Base-by-base conservation (phyloP, 345 rosid species). In the Eucalyptus dawsonii region DNA sequence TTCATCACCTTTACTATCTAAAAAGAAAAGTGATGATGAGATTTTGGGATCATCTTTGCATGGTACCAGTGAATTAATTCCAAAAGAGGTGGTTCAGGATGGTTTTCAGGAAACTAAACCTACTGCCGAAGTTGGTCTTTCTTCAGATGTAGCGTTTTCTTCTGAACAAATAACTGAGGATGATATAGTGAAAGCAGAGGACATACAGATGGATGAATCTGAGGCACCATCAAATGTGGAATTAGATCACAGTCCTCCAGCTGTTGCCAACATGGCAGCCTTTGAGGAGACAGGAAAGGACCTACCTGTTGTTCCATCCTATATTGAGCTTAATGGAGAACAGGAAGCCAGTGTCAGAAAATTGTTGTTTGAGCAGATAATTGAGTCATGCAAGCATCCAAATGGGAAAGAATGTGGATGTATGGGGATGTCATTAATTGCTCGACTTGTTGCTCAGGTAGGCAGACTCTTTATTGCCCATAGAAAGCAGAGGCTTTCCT, bases 371-470 rank as follows among this genome's bases (percentile, higher is more conserved):
- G 95, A 94, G 90, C 95, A 93, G 88, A 96, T 98, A 80, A 91
- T 97, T 90, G 95, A 94, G 89, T 95, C 98, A 87, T 94, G 94
- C 95, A 93, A 92, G 92, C 93, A 90, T 92, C 91, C 94, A 24
- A 86, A 91, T 88, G 95, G 94, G 88, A 90, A 91, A 53, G 95
- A 94, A 88, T 94, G 91, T 91, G 94, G 91, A 88, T 88, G 90
- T 91, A 95, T 88, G 34, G 92, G 94, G 87, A 95, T 95, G 95
- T 94, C 94, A 58, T 90, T 98, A 90, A 95, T 98, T 92, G 94
- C 99, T 87, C 96, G 98, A 67, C 93, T 98, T 91, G 94, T 94
- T 90, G 97, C 97, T 91, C 95, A 95, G 97, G 99, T 96, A 92
- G 15, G 45, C 88, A 50, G 67, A 42, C 45, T 86, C 45, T 53